Percentiles rank a stretch among this genome's conserved stretches.
These are phyloP conservation scores for Thalassiosira delicatula DNA, from an alignment of 352 stramenopile genomes.

Conservation along the genomic window DNA sequence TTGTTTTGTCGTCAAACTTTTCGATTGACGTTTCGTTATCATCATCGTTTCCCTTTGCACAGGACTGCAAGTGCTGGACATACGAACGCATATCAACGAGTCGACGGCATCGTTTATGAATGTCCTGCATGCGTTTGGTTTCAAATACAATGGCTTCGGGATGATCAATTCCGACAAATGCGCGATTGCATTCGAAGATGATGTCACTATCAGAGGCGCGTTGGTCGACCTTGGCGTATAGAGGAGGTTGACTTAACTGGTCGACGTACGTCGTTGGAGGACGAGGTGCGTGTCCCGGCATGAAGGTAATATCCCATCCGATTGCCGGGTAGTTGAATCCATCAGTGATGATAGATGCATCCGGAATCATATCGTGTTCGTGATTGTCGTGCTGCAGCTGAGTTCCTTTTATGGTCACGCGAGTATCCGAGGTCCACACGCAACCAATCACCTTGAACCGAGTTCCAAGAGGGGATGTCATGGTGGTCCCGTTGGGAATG, in stretches of 20 bases:
- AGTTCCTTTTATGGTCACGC: not conserved
- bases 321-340: constrained; percentile 2
- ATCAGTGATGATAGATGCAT: not conserved
- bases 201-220: not conserved
- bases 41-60: not conserved
- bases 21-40: no score
- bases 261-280: not conserved
- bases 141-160: not conserved
- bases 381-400: not conserved
- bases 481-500: constrained; percentile 1
- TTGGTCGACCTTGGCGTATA: not conserved
- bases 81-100: not conserved
- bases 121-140: not conserved
- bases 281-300: constrained; percentile 1
- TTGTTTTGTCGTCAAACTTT: not conserved
- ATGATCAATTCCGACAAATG: not conserved
- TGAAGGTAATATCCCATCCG: constrained; percentile 3
- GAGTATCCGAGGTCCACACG: not conserved
- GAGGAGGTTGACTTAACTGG: not conserved
- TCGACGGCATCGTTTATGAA: not conserved
- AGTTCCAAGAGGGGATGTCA: constrained; percentile 3
- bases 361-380: not conserved
- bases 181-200: not conserved
- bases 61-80: not conserved
- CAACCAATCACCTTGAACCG: not conserved